These are phyloP conservation scores for Malassezia japonica DNA, from an alignment of 1,284 basidiomycete species.

Conservation along the genomic window DNA sequence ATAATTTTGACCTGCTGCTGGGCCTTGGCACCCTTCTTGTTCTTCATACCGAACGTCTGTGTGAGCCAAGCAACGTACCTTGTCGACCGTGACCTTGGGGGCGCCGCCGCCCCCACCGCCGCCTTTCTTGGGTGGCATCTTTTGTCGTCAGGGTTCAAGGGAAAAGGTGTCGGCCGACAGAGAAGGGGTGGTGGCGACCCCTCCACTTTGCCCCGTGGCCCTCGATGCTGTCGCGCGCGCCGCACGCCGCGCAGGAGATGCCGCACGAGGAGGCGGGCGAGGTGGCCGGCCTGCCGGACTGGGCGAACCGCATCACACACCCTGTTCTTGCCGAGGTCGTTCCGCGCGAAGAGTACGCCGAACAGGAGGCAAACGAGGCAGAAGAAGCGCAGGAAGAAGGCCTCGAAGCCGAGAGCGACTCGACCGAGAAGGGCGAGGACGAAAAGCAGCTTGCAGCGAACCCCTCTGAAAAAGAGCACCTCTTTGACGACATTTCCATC, in stretches of 20 bases:
- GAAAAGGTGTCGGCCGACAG: conserved; percentile 16
- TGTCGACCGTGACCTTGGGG: conserved; percentile 38
- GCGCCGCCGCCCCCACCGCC: conserved; percentile 50
- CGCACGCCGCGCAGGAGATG: neutral
- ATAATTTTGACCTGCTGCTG: conserved; percentile 72
- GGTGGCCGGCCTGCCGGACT: neutral
- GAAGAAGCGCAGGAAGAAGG: too few species aligned
- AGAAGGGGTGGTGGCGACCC: too few species aligned
- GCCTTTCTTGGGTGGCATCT: conserved; percentile 41
- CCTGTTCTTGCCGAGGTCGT: neutral
- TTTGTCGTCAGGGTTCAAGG: conserved; percentile 4
- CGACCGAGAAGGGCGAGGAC: too few species aligned
- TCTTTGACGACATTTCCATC: neutral
- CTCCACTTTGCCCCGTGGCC: too few species aligned
- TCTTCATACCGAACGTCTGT: conserved; percentile 72
- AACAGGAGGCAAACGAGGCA: neutral
- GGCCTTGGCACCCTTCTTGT: conserved; percentile 78
- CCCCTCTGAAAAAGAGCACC: neutral
- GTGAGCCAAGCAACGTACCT: conserved; percentile 12
- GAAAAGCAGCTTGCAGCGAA: too few species aligned
- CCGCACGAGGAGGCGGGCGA: neutral
- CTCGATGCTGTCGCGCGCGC: conserved; percentile 1
- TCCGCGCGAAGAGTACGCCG: neutral
- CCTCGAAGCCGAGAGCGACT: too few species aligned
- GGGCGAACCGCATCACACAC: neutral